Evolutionary conservation across 2,329 filamentous ascomycete species (phyloP).

Genomic region (Scedosporium apiospermum): DNA sequence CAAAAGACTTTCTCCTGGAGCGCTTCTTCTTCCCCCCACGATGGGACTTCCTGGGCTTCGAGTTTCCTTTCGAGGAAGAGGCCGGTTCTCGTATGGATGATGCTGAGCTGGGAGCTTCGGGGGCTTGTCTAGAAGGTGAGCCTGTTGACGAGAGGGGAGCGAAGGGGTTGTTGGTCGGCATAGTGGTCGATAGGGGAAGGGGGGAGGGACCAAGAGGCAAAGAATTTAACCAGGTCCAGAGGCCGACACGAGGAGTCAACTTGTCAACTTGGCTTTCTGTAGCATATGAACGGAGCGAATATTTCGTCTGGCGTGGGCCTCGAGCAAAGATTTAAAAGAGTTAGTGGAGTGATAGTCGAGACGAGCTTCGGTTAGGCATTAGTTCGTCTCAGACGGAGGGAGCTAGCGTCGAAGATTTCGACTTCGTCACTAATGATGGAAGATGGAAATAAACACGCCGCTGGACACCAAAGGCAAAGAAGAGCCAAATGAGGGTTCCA

Average conservation of each 20-base stretch:
- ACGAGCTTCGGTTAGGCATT: neutral
- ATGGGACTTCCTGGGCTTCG: conserved; percentile 47
- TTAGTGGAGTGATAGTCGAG: neutral
- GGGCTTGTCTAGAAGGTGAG: neutral
- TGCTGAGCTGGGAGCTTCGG: neutral
- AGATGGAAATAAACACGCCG: neutral
- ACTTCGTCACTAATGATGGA: neutral
- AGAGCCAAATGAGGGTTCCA: neutral
- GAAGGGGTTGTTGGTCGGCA: neutral
- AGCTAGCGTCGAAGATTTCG: neutral
- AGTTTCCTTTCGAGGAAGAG: conserved; percentile 39
- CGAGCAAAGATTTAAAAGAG: too few relatives aligned
- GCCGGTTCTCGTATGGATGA: conserved; percentile 8
- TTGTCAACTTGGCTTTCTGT: too few relatives aligned
- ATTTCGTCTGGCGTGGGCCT: too few relatives aligned
- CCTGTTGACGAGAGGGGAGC: neutral
- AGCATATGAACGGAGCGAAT: too few relatives aligned
- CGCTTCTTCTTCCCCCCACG: conserved; percentile 71
- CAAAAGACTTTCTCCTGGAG: conserved; percentile 71
- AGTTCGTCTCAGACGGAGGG: neutral
- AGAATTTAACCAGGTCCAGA: neutral
- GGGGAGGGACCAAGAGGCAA: neutral
- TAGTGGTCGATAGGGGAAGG: neutral
- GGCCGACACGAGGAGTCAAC: too few relatives aligned
- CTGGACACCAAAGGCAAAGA: neutral